Base-by-base conservation (phyloP, 2,329 filamentous ascomycete genomes). In the Diplodia sapinea region DNA sequence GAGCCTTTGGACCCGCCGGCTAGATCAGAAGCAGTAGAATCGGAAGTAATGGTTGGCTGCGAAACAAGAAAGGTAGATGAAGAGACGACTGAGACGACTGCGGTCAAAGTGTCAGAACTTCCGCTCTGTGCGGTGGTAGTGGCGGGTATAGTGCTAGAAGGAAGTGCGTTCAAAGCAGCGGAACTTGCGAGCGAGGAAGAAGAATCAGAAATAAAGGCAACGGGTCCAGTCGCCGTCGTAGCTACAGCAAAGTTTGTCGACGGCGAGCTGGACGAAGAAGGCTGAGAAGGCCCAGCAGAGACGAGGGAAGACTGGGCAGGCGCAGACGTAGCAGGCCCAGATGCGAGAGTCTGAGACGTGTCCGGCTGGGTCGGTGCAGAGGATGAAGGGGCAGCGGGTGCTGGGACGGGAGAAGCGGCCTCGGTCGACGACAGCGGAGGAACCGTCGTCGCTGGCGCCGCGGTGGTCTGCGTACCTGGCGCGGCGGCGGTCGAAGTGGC, bases 381-480 rank as follows among this genome's bases (percentile, higher is more conserved):
- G n/a, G 61, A 63, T 31, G 29, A 31, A 51, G 56, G 26, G 31
- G 26, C 26, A 23, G 40, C 26, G 29, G 57, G 49, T 54, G 62
- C 50, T 65, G 62, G 62, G 26, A 33, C 50, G 36, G 62, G 51
- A 68, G 71, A 66, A 40, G 69, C 72, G 68, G 71, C 67, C 59
- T 56, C 50, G 26, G 66, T 55, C 56, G 62, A 65, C 50, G 62
- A 65, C 62, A 54, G 50, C 6, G 62, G 49, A 20, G 50, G 49
- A 6, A 51, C 49, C 33, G 62, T 51, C 72, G 71, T 74, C 72
- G 70, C 70, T 69, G 40, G 57, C 57, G 47, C 57, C 11, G 31
- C 59, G 43, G 17, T 63, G 71, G 68, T 74, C 64, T 70, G 72
- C 75, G 76, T 78, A 78, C 75, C 64, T 63, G 59, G 59, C 43